Percentiles rank a stretch among this genome's conserved stretches.
These are phyloP conservation scores for Grosmannia serpens DNA, from an alignment of 2,329 filamentous ascomycete genomes.

Conservation along the genomic window DNA sequence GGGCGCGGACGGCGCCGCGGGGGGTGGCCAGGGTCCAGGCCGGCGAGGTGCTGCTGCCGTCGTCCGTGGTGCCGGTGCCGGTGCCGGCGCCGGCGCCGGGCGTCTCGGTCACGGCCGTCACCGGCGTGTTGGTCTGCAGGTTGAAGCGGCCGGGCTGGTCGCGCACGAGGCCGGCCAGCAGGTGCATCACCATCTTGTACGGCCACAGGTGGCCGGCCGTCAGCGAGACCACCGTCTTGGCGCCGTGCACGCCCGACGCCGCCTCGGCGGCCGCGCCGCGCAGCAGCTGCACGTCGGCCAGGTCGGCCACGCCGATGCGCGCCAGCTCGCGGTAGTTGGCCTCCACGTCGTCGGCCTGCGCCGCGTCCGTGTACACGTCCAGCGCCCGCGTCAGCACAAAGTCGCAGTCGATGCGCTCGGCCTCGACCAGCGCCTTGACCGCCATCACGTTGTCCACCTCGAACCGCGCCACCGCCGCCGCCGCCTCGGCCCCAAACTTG, in stretches of 20 bases:
- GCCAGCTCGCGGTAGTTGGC: not conserved
- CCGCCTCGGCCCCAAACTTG: not conserved
- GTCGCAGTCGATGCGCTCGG: constrained; percentile 8
- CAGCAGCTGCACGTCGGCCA: not conserved
- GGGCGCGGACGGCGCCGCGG: constrained; percentile 12
- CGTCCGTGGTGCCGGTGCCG: too few relatives aligned
- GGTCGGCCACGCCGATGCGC: not conserved
- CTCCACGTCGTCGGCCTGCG: not conserved
- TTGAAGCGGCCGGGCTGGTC: not conserved
- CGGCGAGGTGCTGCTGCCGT: too few relatives aligned
- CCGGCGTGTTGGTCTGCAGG: constrained; percentile 10
- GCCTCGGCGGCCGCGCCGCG: not conserved
- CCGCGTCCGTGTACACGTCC: constrained; percentile 25
- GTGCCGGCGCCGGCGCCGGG: constrained; percentile 4
- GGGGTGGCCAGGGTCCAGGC: constrained; percentile 10
- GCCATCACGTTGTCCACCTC: constrained; percentile 8
- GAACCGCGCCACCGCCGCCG: constrained; percentile 8
- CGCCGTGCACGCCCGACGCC: not conserved
- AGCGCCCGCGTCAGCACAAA: constrained; percentile 7
- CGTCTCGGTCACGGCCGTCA: not conserved
- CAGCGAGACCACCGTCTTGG: not conserved
- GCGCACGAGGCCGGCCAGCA: not conserved
- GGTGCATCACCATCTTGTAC: constrained; percentile 5
- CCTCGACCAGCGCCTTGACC: constrained; percentile 7
- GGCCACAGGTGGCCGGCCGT: constrained; percentile 5